Evolutionary conservation across 2,329 filamentous ascomycete genomes (phyloP), one percentile per base, ranked within the genome.

Genomic region (Fusarium sp.): DNA sequence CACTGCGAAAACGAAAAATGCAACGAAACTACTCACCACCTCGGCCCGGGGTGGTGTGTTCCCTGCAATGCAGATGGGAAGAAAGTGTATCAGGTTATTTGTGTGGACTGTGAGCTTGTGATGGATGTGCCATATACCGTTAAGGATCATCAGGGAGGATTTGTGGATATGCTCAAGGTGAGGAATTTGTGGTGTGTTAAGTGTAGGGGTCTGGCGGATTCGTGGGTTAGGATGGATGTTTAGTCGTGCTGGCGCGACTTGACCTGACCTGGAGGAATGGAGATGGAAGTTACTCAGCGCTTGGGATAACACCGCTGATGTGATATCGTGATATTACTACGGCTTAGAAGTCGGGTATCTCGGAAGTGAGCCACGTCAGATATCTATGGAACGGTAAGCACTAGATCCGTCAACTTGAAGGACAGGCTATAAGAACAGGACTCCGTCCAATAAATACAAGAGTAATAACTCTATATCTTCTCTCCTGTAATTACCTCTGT

Each of bases 11-110:
- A 10, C 1, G 1, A 23, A 3, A 25, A 12, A 0, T 77, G 76
- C 11, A 37, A 53, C 1, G 1, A 23, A 4, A 64, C 19, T 4
- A 77, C 71, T 4, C 35, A 77, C 23, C 76, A 78, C 12, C 71
- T 78, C 0, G 76, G 76, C 0, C 73, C 69, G 0, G 61, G 61
- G 4, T 78, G 74, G 76, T 78, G 76, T 23, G 61, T 71, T 1
- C 10, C 15, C 1, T 78, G 76, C 37, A 30, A 64, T 6, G 71
- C 68, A 0, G 43, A 38, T 3, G n/a, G 33, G 5, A 11, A 33
- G 1, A 46, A 37, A 1, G 28, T 33, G 1, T 74, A 73, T 38
- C 50, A 62, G 1, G 35, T 73, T 15, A 66, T 63, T 11, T 77
- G 75, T 3, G 43, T 73, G 23, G 40, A 69, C 12, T 77, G 75